phyloP scores from a whole-genome alignment of 257 asterid species.

The Penstemon barbatus region DNA sequence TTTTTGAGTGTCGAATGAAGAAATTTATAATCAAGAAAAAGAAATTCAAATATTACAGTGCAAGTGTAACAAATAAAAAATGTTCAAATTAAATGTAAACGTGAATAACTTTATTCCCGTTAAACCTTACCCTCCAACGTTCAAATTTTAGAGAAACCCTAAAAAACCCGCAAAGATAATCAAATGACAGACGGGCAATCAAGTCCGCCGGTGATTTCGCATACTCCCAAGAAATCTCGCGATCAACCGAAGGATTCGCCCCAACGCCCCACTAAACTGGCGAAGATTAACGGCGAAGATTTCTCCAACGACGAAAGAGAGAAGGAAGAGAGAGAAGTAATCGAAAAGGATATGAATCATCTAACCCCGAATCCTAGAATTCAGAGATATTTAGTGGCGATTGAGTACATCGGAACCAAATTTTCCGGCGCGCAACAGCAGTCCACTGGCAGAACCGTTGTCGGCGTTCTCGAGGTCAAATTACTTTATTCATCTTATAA shows the following conservation, averaged over 20 bases:
- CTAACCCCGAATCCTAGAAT: constrained; percentile 42
- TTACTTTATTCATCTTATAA: not conserved
- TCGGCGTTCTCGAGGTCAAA: constrained; percentile 75
- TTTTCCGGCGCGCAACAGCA: constrained; percentile 92
- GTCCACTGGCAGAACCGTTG: constrained; percentile 67
- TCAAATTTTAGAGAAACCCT: constrained; percentile 16
- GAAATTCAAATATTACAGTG: not conserved
- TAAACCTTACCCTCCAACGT: not conserved
- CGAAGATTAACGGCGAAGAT: constrained; percentile 39
- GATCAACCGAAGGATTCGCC: constrained; percentile 41
- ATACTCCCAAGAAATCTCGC: constrained; percentile 27
- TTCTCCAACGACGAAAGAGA: constrained; percentile 33
- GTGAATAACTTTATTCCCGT: not conserved
- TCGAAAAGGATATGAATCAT: constrained; percentile 44
- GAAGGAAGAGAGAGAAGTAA: constrained; percentile 25
- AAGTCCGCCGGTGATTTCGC: constrained; percentile 16
- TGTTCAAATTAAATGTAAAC: not conserved
- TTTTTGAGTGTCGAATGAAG: not conserved
- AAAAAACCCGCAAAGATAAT: not conserved
- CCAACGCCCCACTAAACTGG: constrained; percentile 55
- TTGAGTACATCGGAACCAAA: constrained; percentile 86
- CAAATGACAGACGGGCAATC: constrained; percentile 48
- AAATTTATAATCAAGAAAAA: not conserved
- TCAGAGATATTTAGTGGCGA: constrained; percentile 74
- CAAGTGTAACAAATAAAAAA: not conserved